These are phyloP conservation scores for Jatropha multifida DNA, from an alignment of 441 rosid genomes.

Conservation along the genomic window DNA sequence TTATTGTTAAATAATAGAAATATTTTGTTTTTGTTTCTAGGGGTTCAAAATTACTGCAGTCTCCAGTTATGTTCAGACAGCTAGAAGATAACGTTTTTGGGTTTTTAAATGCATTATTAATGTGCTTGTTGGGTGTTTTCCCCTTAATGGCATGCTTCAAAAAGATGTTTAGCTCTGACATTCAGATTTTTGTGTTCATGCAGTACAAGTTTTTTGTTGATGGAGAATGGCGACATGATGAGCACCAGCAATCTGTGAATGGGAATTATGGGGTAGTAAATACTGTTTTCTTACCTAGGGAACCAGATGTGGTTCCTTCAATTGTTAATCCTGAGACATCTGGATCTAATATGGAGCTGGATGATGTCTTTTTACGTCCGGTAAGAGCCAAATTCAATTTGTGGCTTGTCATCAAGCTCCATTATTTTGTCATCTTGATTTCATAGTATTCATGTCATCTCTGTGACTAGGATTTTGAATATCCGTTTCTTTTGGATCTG, in stretches of 20 bases:
- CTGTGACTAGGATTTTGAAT: not conserved
- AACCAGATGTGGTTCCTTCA: slow-evolving; percentile 44
- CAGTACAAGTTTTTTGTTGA: slow-evolving; percentile 77
- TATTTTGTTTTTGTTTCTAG: not conserved
- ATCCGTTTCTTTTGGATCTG: slow-evolving; percentile 4
- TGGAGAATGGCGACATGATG: slow-evolving; percentile 72
- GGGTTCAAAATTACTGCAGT: not conserved
- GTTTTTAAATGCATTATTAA: not conserved
- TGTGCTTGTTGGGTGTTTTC: not conserved
- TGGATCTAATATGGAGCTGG: slow-evolving; percentile 77
- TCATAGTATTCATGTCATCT: not conserved
- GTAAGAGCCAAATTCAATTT: slow-evolving; percentile 39
- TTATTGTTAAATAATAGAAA: not conserved
- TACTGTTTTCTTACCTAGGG: slow-evolving; percentile 51
- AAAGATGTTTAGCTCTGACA: not conserved
- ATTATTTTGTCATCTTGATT: not conserved
- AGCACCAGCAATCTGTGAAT: slow-evolving; percentile 53
- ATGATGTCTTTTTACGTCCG: slow-evolving; percentile 44
- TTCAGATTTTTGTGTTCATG: slow-evolving; percentile 13
- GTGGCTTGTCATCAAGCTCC: not conserved
- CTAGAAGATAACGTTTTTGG: too few relatives aligned
- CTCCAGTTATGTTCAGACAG: too few relatives aligned
- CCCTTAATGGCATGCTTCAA: not conserved
- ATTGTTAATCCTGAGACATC: slow-evolving; percentile 38
- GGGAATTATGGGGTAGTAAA: slow-evolving; percentile 70